Evolutionary conservation across 345 rosid genomes (phyloP).

Genomic region (Mangifera indica): DNA sequence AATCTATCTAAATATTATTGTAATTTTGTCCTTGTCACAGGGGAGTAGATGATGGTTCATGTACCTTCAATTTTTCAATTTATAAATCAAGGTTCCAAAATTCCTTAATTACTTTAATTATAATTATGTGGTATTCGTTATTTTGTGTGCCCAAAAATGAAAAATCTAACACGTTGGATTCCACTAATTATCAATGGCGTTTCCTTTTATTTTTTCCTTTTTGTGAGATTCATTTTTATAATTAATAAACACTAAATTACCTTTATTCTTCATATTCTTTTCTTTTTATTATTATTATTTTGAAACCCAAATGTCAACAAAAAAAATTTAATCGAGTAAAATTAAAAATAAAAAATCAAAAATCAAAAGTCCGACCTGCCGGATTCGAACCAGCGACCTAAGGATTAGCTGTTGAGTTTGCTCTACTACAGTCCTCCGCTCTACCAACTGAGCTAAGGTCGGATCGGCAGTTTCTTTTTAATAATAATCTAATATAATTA

Average conservation of each 20-base stretch:
- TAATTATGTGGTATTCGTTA: neutral
- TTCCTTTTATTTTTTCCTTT: neutral
- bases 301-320: neutral
- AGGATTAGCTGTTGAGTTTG: conserved; percentile 33
- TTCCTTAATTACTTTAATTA: neutral
- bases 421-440: conserved; percentile 83
- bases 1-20: neutral
- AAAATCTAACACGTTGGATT: conserved; percentile 18
- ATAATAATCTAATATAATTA: too few relatives aligned
- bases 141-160: neutral
- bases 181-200: conserved; percentile 15
- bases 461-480: conserved; percentile 13
- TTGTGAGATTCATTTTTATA: neutral
- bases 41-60: conserved; percentile 33
- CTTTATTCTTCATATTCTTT: neutral
- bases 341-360: neutral
- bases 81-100: neutral
- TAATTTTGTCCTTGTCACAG: neutral
- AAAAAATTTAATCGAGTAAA: too few relatives aligned
- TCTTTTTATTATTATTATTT: neutral
- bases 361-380: conserved; percentile 70
- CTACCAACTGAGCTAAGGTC: conserved; percentile 96
- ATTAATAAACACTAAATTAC: neutral
- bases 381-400: conserved; percentile 87
- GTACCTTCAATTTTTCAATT: neutral